Conservation (phyloP, 2,329 filamentous ascomycete species). For the Hypoxylon sp. region DNA sequence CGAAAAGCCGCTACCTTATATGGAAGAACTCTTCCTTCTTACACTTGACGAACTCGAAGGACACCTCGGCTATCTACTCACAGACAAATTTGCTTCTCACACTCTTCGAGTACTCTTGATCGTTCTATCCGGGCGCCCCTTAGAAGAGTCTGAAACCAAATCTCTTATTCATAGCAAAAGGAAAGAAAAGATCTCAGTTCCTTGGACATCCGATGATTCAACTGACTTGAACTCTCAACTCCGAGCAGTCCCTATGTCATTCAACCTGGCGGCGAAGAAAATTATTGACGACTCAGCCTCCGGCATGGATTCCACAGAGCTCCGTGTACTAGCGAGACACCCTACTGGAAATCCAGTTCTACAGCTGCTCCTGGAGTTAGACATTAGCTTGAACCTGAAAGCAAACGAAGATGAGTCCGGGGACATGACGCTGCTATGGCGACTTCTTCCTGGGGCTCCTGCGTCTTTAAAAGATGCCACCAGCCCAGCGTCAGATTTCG, state of each 20-base stretch:
- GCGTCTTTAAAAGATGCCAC: slow-evolving; percentile 79
- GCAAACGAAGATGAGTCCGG: slow-evolving; percentile 58
- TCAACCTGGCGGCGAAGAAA: slow-evolving; percentile 82
- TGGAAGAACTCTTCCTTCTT: slow-evolving; percentile 88
- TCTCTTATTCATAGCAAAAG: slow-evolving; percentile 90
- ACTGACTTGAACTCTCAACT: slow-evolving; percentile 63
- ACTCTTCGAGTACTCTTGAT: slow-evolving; percentile 87
- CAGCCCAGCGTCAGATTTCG: slow-evolving; percentile 80
- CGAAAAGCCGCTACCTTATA: slow-evolving; percentile 69
- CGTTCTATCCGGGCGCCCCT: slow-evolving; percentile 84
- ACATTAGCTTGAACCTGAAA: slow-evolving; percentile 81
- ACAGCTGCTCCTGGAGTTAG: slow-evolving; percentile 90
- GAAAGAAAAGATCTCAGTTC: slow-evolving; percentile 84
- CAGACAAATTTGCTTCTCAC: slow-evolving; percentile 91
- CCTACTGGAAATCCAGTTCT: slow-evolving; percentile 92
- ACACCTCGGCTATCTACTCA: slow-evolving; percentile 85
- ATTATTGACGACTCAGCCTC: slow-evolving; percentile 84
- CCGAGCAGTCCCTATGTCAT: slow-evolving; percentile 81
- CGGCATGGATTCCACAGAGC: slow-evolving; percentile 81
- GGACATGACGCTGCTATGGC: slow-evolving; percentile 74
- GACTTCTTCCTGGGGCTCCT: slow-evolving; percentile 82
- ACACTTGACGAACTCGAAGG: slow-evolving; percentile 91
- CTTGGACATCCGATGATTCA: slow-evolving; percentile 65
- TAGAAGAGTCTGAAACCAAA: slow-evolving; percentile 78
- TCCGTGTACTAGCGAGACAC: slow-evolving; percentile 88